Percentiles rank a stretch among this genome's conserved stretches.
Evolutionary conservation across 495 filamentous ascomycete genomes (phyloP).

Genomic region (Hypoxylon cercidicola): DNA sequence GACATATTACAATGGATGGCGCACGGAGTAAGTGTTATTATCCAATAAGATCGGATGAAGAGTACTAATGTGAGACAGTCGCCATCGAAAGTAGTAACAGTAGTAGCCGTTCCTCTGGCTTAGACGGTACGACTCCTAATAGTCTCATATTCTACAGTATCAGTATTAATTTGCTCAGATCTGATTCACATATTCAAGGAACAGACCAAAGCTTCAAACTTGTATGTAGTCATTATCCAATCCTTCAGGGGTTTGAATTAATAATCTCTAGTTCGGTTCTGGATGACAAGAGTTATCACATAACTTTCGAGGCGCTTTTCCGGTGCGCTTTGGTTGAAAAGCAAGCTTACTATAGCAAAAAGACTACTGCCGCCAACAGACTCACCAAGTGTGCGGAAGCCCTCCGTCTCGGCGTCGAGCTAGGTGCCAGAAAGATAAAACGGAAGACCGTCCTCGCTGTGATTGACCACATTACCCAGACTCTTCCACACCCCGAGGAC

Average conservation of each 20-base stretch:
- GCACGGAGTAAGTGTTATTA: conserved; percentile 32
- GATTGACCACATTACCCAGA: conserved; percentile 83
- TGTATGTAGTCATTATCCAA: conserved; percentile 56
- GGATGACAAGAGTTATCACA: conserved; percentile 81
- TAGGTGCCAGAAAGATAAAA: conserved; percentile 73
- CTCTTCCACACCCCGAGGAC: conserved; percentile 69
- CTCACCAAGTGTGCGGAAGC: conserved; percentile 77
- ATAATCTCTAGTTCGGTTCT: conserved; percentile 40
- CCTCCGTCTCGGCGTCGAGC: conserved; percentile 74
- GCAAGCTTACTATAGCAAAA: conserved; percentile 64
- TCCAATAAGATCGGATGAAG: background rate
- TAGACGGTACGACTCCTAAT: conserved; percentile 46
- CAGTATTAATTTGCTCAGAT: conserved; percentile 33
- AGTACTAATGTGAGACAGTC: conserved; percentile 37
- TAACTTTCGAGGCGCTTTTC: conserved; percentile 85
- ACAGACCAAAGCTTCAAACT: conserved; percentile 64
- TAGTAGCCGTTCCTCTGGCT: conserved; percentile 41
- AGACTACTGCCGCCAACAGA: conserved; percentile 64
- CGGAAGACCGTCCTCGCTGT: conserved; percentile 80
- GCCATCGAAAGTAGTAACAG: conserved; percentile 42
- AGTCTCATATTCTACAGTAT: conserved; percentile 13
- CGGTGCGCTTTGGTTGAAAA: conserved; percentile 72
- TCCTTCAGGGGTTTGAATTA: conserved; percentile 30
- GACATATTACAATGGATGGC: conserved; percentile 38
- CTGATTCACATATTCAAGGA: conserved; percentile 71